Evolutionary conservation across 768 basidiomycete genomes (phyloP), one percentile per base, ranked within the genome.

Genomic region (Rhodotorula sphaerocarpa): DNA sequence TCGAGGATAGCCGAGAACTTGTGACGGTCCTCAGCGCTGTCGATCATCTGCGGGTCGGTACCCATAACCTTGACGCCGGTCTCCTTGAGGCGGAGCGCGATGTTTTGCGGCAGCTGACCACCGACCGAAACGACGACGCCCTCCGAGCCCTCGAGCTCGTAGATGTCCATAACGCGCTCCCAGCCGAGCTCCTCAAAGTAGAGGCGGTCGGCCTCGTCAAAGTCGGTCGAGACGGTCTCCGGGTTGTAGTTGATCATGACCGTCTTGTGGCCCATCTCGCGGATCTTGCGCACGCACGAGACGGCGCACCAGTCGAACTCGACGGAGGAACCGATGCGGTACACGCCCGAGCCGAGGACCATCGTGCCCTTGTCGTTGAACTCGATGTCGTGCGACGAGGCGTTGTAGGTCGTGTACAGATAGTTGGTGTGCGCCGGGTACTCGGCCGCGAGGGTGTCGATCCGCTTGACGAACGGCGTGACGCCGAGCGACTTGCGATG

Each of bases 301-400:
- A 99, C 95, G n/a, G 95, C 93, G 75, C 95, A 99, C 95, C 95
- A 99, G 75, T 99, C 95, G 75, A 99, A 99, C 79, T 99, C 95
- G 73, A 99, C 95, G 68, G 88, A 91, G 76, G 87, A 90, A 50
- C 95, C 95, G 70, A 99, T 97, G 63, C 95, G 86, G 78, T 99
- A 97, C 27, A 99, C 95, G 71, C 95, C 95, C 63, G 87, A 89
- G 30, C 95, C 95, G 28, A 97, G 84, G 28, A 99, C 93, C 89
- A 97, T 95, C n/a, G 91, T 97, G 46, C 95, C 95, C 69, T 95
- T 83, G 70, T 97, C 93, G 72, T 92, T 80, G 74, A 97, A 97
- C 27, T 88, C 83, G 74, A 99, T 86, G 72, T 99, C 95, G 70
- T 99, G 95, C 65, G 86, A 83, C 1, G 89, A 86, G 5, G 91